A percentile compares a stretch with the other conserved stretches of the same genome.
Conservation (phyloP, 176 grass and related monocot genomes). For the Hsuehochloa calcarea region DNA sequence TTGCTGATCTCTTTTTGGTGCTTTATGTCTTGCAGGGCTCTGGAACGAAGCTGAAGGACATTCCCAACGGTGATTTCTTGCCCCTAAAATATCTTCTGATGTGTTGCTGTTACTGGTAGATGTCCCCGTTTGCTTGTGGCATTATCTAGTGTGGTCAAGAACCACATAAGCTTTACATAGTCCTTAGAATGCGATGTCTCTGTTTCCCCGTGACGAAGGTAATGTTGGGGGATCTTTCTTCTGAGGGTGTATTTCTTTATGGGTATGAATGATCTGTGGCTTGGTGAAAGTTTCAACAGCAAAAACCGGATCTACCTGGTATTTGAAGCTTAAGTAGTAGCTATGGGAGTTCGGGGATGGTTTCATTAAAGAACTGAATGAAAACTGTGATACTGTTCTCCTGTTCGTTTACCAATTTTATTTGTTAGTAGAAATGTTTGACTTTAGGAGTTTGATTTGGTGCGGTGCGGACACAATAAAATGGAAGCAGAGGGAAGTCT, state of each 20-base stretch:
- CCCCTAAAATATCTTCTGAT: neutral
- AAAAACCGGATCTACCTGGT: neutral
- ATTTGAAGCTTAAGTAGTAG: neutral
- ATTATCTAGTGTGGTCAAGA: too few species aligned
- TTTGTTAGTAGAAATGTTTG: neutral
- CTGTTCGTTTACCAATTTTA: neutral
- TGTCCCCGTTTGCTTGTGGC: neutral
- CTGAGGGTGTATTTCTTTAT: neutral
- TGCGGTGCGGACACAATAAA: neutral
- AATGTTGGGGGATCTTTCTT: neutral
- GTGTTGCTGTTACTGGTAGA: neutral
- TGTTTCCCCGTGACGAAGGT: neutral
- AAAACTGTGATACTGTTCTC: neutral
- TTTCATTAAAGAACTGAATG: neutral
- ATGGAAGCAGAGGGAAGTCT: neutral
- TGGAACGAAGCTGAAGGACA: constrained; percentile 90
- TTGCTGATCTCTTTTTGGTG: neutral
- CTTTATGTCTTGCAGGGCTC: constrained; percentile 59
- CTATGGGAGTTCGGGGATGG: neutral
- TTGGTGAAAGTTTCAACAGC: neutral
- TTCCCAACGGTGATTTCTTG: constrained; percentile 66
- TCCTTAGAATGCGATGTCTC: neutral
- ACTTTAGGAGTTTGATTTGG: neutral
- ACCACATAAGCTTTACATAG: neutral
- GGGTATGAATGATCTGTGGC: neutral